phyloP scores from a whole-genome alignment of 2,329 filamentous ascomycete genomes.

The Monosporascus ibericus region DNA sequence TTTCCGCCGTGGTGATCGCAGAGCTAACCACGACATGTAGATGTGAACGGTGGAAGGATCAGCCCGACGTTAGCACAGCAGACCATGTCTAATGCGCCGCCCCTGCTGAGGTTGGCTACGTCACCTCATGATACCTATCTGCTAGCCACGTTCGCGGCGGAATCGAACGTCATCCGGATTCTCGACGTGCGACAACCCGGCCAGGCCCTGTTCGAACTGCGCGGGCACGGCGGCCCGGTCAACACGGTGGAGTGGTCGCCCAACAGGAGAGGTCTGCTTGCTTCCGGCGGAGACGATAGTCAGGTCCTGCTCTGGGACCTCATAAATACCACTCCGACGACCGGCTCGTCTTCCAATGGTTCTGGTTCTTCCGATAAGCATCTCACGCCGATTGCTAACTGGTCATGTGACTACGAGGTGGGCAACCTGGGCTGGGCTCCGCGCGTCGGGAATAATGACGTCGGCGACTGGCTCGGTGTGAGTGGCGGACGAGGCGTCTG shows the following conservation, averaged over 20 bases:
- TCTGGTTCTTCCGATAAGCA: constrained; percentile 47
- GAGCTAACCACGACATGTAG: constrained; percentile 21
- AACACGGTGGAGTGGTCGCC: constrained; percentile 98
- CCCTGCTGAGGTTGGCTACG: constrained; percentile 74
- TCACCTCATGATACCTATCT: constrained; percentile 95
- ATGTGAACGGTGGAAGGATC: constrained; percentile 55
- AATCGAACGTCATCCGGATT: constrained; percentile 87
- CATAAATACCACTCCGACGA: constrained; percentile 55
- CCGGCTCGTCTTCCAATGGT: constrained; percentile 43
- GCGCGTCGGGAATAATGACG: constrained; percentile 59
- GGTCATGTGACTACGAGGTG: constrained; percentile 83
- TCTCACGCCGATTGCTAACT: constrained; percentile 66
- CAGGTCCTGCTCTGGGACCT: constrained; percentile 93
- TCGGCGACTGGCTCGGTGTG: constrained; percentile 78
- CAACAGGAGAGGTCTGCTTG: constrained; percentile 75
- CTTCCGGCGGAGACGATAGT: constrained; percentile 87
- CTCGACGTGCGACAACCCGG: constrained; percentile 94
- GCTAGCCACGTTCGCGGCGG: constrained; percentile 92
- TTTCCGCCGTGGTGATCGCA: constrained; percentile 1
- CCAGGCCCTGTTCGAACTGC: constrained; percentile 87
- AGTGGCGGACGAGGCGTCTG: constrained; percentile 75
- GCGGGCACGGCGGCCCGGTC: constrained; percentile 76
- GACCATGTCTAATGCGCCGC: constrained; percentile 70
- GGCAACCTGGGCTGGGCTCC: constrained; percentile 83
- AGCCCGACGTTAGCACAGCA: constrained; percentile 72